Conservation (phyloP, 768 basidiomycete species). For the Exidia glandulosa region DNA sequence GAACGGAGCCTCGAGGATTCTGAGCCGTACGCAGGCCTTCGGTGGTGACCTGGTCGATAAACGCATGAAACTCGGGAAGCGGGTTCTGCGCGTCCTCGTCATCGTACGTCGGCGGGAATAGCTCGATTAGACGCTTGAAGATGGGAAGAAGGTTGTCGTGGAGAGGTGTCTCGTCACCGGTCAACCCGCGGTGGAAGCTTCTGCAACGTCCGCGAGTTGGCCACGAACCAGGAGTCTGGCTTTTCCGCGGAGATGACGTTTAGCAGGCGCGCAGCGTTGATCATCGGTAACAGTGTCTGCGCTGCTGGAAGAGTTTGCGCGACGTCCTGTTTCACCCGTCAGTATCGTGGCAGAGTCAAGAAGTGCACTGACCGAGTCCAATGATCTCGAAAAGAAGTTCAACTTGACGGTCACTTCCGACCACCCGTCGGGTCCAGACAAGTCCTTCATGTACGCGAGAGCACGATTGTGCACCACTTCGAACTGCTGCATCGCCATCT, state of each 20-base stretch:
- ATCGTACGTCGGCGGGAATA: slow-evolving; percentile 69
- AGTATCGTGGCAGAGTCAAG: slow-evolving; percentile 1
- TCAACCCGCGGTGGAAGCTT: slow-evolving; percentile 76
- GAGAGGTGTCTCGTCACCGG: slow-evolving; percentile 65
- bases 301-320: slow-evolving; percentile 39
- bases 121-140: slow-evolving; percentile 65
- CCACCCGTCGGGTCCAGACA: slow-evolving; percentile 80
- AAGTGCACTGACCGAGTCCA: slow-evolving; percentile 57
- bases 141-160: slow-evolving; percentile 77
- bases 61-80: slow-evolving; percentile 65
- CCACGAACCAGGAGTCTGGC: slow-evolving; percentile 66
- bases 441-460: slow-evolving; percentile 54
- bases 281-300: slow-evolving; percentile 49
- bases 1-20: slow-evolving; percentile 65
- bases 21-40: slow-evolving; percentile 70
- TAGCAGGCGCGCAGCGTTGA: slow-evolving; percentile 79
- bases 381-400: slow-evolving; percentile 73
- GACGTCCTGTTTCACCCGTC: slow-evolving; percentile 3
- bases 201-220: slow-evolving; percentile 62
- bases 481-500: slow-evolving; percentile 20
- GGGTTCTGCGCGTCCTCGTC: slow-evolving; percentile 62
- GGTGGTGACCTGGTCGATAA: slow-evolving; percentile 58
- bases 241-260: slow-evolving; percentile 78
- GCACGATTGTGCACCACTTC: slow-evolving; percentile 37
- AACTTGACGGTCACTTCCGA: slow-evolving; percentile 85